Base-by-base conservation (phyloP, 208 protist species). In the Leishmania martiniquensis region DNA sequence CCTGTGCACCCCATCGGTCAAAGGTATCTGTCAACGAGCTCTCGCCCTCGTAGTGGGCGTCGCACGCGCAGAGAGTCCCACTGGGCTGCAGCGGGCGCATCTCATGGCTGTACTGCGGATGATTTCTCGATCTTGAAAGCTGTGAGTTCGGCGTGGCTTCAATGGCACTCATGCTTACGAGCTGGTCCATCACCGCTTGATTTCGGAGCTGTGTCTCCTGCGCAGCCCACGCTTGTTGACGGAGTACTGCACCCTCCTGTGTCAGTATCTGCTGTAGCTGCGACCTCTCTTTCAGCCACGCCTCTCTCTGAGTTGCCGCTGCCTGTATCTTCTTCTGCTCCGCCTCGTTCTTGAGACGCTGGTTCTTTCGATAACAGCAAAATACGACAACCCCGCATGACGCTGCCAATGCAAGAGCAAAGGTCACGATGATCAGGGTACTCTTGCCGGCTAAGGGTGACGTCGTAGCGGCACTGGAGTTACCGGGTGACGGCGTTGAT, bases 201-300 rank as follows among this genome's bases (percentile, higher is more conserved):
- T 71, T 71, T 15, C 37, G 74, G 45, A n/a, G 68, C 74, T 78
- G 47, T 22, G 62, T 10, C 68, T 83, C 79, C 47, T 74, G 49
- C 20, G 34, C 51, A 4, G 69, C 45, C 51, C 51, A 59, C 49
- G 15, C 9, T 32, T 66, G 67, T 9, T 66, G 57, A 9, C 74
- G 78, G 47, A 52, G 59, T 42, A 52, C 52, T 62, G 52, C 69
- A 3, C 5, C 54, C 52, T 20, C 54, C 57, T 66, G 47, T 20
- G 4, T 1, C 4, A 42, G 71, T 37, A 71, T 54, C 45, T 71
- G 73, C 47, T 77, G 60, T 45, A 71, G 44, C 32, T 74, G 57
- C 32, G 15, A 39, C 37, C 54, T 7, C 5, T 60, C 49, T 59
- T 44, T n/a, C 3, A 5, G 29, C 22, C n/a, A 7, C 42, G 47